These are phyloP conservation scores for Mycena maculata DNA, from an alignment of 768 basidiomycete genomes.

Conservation along the genomic window DNA sequence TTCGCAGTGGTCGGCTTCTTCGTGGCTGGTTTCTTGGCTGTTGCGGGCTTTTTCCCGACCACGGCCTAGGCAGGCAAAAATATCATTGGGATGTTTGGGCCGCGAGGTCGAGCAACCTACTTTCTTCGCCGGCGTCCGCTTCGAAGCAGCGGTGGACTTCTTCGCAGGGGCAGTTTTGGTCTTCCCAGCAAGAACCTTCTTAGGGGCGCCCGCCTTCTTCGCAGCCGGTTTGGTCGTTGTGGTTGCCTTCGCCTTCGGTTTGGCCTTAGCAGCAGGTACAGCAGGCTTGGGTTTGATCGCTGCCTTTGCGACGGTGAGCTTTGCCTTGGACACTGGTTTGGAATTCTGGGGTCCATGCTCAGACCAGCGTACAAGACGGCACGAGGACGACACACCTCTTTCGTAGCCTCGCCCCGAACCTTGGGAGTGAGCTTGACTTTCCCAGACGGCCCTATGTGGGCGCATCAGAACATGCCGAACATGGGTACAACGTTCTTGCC, in stretches of 20 bases:
- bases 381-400: conserved; percentile 52
- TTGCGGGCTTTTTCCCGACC: conserved; percentile 39
- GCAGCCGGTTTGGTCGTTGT: conserved; percentile 13
- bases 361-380: conserved; percentile 24
- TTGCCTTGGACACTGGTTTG: conserved; percentile 56
- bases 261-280: conserved; percentile 39
- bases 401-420: conserved; percentile 64
- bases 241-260: conserved; percentile 42
- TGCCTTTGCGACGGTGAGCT: conserved; percentile 37
- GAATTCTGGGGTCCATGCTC: conserved; percentile 52
- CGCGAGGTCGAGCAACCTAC: background rate
- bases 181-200: conserved; percentile 28
- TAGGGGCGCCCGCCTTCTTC: conserved; percentile 16
- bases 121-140: conserved; percentile 25
- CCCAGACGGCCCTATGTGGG: conserved; percentile 46
- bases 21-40: conserved; percentile 40
- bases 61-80: background rate
- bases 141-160: conserved; percentile 22
- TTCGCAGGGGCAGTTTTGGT: conserved; percentile 10
- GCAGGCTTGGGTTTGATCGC: conserved; percentile 25
- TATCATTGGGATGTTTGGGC: background rate
- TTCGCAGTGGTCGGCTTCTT: conserved; percentile 50
- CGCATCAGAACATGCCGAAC: conserved; percentile 6
- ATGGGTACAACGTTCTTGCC: conserved; percentile 43
- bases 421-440: conserved; percentile 78